These are phyloP conservation scores for Clonostachys solani DNA, from an alignment of 2,329 filamentous ascomycete species.

Conservation along the genomic window DNA sequence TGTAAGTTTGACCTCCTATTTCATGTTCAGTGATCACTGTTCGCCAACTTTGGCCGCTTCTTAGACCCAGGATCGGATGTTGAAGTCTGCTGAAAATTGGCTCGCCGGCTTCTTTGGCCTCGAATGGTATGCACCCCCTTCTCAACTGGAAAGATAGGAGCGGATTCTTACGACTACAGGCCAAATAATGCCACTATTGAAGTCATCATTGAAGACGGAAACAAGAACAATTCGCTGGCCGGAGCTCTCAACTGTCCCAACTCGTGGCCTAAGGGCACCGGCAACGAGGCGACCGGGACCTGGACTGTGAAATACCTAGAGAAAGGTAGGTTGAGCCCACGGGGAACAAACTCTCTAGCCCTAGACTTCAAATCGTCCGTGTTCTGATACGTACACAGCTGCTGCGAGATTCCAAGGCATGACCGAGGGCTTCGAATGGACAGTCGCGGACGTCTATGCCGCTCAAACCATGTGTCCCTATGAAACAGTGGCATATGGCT, in stretches of 20 bases:
- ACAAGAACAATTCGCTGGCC: conserved; percentile 68
- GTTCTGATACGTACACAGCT: conserved; percentile 27
- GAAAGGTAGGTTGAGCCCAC: conserved; percentile 34
- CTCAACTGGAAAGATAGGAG: conserved; percentile 1
- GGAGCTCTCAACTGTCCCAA: conserved; percentile 66
- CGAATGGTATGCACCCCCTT: conserved; percentile 43
- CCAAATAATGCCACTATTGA: conserved; percentile 68
- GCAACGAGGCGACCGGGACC: conserved; percentile 45
- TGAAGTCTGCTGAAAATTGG: conserved; percentile 74
- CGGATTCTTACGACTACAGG: conserved; percentile 24
- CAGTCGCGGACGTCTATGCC: conserved; percentile 57
- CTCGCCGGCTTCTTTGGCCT: conserved; percentile 76
- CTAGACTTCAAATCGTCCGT: conserved; percentile 1
- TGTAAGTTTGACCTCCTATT: conserved; percentile 17
- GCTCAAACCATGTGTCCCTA: conserved; percentile 73
- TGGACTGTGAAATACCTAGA: conserved; percentile 64
- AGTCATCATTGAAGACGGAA: conserved; percentile 59
- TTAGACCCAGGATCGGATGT: conserved; percentile 70
- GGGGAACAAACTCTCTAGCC: background rate
- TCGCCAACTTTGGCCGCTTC: background rate
- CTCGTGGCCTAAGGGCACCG: conserved; percentile 42
- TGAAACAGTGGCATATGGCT: conserved; percentile 73
- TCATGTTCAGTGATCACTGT: background rate
- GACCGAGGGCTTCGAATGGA: conserved; percentile 59
- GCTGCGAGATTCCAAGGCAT: conserved; percentile 53